Conservation (phyloP, 148 eudicot species). For the Camellia sinensis region DNA sequence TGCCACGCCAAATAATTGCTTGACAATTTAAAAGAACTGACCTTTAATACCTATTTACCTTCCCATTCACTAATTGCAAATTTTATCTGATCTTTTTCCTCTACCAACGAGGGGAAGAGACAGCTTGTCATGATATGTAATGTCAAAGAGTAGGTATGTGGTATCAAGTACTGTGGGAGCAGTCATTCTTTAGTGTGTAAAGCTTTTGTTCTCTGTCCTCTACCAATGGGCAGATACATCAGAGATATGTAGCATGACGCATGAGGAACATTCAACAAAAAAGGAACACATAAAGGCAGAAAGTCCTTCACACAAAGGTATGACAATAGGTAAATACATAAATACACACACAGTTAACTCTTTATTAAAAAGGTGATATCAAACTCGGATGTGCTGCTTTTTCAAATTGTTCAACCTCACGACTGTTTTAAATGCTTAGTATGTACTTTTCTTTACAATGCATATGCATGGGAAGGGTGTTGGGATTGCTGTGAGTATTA, state of each 20-base stretch:
- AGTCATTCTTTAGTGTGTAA: background rate
- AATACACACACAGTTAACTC: background rate
- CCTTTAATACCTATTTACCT: no score
- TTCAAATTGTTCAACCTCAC: background rate
- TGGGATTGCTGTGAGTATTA: background rate
- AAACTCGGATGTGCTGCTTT: background rate
- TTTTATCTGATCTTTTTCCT: background rate
- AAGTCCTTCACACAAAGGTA: background rate
- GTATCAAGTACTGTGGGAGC: background rate
- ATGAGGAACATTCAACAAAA: no score
- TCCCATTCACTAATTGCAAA: no score
- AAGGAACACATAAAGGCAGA: background rate
- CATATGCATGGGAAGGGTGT: background rate
- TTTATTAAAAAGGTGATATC: no score
- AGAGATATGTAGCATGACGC: no score
- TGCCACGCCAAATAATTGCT: no score
- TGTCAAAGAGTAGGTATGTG: background rate
- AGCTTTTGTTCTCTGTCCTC: no score
- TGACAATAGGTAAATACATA: background rate
- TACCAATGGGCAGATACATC: no score
- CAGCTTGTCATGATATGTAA: background rate
- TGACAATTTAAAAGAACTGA: no score
- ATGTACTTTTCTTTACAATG: background rate
- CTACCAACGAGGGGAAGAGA: background rate
- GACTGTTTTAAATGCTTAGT: background rate